Evolutionary conservation across 495 filamentous ascomycete species (phyloP), one percentile per base, ranked within the genome.

Genomic region (Neurospora hispaniola): DNA sequence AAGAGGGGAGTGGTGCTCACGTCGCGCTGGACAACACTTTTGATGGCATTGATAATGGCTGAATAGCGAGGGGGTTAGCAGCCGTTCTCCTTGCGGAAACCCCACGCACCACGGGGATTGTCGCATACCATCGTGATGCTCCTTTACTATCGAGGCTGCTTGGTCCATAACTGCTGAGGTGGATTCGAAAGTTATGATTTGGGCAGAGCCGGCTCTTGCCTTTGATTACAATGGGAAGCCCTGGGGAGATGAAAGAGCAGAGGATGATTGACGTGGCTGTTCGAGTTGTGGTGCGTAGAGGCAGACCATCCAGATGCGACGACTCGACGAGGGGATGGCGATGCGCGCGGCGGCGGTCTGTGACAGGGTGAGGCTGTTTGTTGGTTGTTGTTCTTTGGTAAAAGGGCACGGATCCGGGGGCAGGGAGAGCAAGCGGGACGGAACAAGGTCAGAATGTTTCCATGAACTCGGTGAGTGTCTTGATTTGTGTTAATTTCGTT

Each of bases 41-140:
- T 86, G 62, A 90, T 85, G 16, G 84, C 85, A 39, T 86, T 81
- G 75, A 90, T 81, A 70, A 90, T 80, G 38, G 71, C 79, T 77
- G 43, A 40, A 39, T 1, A 10, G n/a, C 20, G 3, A 38, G 71
- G 27, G 27, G 23, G 9, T 71, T 69, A 73, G 27, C 54, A 8
- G 54, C 27, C 35, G 54, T 38, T 66, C 54, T 66, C 27, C 27
- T 27, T 27, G 20, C 11, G 4, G 12, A 62, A 27, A 31, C 11
- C 23, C 23, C 23, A 14, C 9, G n/a, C 39, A 41, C 20, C 11
- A 68, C 18, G 38, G 39, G 14, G 39, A 62, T 11, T 40, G 12
- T 8, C n/a, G 14, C 78, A 42, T 74, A 82, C 81, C 72, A 66
- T 79, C 78, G 62, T 75, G 77, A 59, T 81, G 81, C 72, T 83